These are phyloP conservation scores for Limnanthes douglasii DNA, from an alignment of 345 rosid species.

Conservation along the genomic window DNA sequence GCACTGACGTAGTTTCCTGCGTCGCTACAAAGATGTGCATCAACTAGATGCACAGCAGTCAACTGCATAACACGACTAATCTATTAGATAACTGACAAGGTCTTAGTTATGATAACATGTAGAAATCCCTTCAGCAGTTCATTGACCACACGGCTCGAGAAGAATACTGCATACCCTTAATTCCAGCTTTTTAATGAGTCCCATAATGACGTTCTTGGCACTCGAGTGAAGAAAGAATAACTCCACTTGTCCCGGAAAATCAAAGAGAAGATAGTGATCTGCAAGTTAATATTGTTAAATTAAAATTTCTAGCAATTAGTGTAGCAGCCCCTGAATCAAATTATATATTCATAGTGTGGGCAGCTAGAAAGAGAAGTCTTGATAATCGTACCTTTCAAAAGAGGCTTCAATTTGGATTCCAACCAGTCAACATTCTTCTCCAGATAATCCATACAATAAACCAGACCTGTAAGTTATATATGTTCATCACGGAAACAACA, in stretches of 20 bases:
- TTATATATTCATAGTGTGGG: too few relatives aligned
- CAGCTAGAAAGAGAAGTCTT: background rate
- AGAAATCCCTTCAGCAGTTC: background rate
- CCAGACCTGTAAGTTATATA: conserved; percentile 72
- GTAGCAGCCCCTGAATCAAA: too few relatives aligned
- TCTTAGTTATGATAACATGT: conserved; percentile 1
- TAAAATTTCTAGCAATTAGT: too few relatives aligned
- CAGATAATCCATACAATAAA: conserved; percentile 80
- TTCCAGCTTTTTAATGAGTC: conserved; percentile 62
- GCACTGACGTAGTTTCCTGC: conserved; percentile 80
- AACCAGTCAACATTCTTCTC: conserved; percentile 94
- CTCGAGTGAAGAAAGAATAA: conserved; percentile 68
- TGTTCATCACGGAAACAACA: conserved; percentile 1
- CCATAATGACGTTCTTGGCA: conserved; percentile 56
- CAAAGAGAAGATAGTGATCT: conserved; percentile 94
- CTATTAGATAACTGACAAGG: background rate
- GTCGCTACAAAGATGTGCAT: conserved; percentile 77
- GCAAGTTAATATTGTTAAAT: conserved; percentile 23
- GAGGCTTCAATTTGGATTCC: conserved; percentile 64
- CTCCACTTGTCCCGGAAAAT: conserved; percentile 98
- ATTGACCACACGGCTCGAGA: background rate
- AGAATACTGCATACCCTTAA: conserved; percentile 48
- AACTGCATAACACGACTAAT: conserved; percentile 35
- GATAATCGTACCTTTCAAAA: conserved; percentile 44
- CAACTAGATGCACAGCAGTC: conserved; percentile 78